A percentile compares a stretch with the other conserved stretches of the same genome.
Evolutionary conservation across 345 rosid species (phyloP).

Genomic region (Sonneratia caseolaris): DNA sequence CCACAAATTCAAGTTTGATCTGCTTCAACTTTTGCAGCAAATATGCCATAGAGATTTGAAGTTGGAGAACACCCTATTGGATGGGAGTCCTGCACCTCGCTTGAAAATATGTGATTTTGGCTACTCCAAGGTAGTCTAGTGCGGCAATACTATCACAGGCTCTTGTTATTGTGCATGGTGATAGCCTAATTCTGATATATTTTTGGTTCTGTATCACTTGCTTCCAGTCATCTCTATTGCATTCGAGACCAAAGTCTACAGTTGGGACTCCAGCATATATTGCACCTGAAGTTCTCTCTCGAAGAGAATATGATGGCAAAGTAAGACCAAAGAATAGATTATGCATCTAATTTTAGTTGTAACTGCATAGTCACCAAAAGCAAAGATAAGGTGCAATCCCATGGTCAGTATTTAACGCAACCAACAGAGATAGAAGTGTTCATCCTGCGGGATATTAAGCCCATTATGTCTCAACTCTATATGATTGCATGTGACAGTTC

Average conservation of each 20-base stretch:
- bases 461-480: background rate
- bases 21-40: constrained; percentile 23
- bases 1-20: background rate
- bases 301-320: constrained; percentile 50
- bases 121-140: constrained; percentile 44
- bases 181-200: background rate
- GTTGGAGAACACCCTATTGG: constrained; percentile 71
- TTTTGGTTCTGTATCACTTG: background rate
- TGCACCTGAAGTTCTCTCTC: constrained; percentile 47
- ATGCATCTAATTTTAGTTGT: no score
- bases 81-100: constrained; percentile 84
- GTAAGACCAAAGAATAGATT: constrained; percentile 13
- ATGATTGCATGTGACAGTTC: background rate
- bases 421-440: background rate
- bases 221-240: constrained; percentile 39
- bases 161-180: background rate
- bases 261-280: constrained; percentile 52
- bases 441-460: background rate
- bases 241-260: constrained; percentile 46
- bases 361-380: no score
- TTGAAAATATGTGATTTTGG: constrained; percentile 82
- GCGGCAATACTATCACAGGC: background rate
- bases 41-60: constrained; percentile 79
- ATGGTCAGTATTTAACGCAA: background rate
- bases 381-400: no score